These are phyloP conservation scores for Phaeosphaeria sp. DNA, from an alignment of 2,329 filamentous ascomycete genomes.

Conservation along the genomic window DNA sequence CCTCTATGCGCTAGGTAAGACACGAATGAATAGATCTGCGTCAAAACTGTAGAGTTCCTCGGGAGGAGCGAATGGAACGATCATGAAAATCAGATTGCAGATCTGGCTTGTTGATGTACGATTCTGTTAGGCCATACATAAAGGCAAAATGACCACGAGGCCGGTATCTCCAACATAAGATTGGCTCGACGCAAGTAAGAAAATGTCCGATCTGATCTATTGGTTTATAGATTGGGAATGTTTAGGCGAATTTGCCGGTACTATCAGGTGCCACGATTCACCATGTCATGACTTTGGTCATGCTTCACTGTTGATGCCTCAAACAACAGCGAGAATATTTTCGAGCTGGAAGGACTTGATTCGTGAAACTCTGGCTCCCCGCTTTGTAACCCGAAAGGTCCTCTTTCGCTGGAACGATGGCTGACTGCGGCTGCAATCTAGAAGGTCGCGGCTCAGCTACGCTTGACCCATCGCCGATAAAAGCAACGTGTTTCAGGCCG, in stretches of 20 bases:
- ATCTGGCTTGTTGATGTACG: neutral
- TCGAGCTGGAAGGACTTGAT: neutral
- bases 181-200: constrained; percentile 10
- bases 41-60: neutral
- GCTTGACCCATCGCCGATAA: neutral
- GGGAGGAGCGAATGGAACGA: neutral
- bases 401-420: neutral
- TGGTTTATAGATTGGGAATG: constrained; percentile 3
- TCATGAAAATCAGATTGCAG: neutral
- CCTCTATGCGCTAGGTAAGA: neutral
- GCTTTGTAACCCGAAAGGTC: neutral
- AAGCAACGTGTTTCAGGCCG: constrained; percentile 10
- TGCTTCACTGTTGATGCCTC: neutral
- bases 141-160: constrained; percentile 1
- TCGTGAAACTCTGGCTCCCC: constrained; percentile 10
- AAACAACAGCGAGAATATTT: neutral
- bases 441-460: neutral
- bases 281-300: neutral
- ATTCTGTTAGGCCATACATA: neutral
- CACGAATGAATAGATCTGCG: neutral
- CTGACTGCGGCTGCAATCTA: constrained; percentile 4
- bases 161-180: neutral
- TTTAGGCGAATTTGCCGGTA: neutral
- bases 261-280: neutral
- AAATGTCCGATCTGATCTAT: constrained; percentile 2